Evolutionary conservation across 768 basidiomycete genomes (phyloP).

Genomic region (Boletus pseudopeckii): DNA sequence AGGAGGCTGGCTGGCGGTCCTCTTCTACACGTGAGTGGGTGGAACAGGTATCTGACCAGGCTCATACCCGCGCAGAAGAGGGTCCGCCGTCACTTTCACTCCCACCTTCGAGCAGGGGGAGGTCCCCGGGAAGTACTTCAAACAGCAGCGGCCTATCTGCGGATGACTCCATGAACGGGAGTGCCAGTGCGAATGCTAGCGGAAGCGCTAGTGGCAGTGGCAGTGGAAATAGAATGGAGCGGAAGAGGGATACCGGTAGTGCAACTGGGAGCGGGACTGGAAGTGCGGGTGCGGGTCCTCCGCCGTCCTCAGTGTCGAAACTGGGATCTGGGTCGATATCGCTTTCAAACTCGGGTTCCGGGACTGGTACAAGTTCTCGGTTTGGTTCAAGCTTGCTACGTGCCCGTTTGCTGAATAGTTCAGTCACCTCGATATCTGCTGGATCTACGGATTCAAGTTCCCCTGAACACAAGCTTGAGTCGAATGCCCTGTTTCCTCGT

Average conservation of each 20-base stretch:
- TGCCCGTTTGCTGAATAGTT: slow-evolving; percentile 25
- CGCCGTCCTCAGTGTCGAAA: slow-evolving; percentile 18
- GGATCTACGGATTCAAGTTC: slow-evolving; percentile 19
- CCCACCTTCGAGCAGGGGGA: slow-evolving; percentile 13
- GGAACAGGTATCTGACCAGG: slow-evolving; percentile 38
- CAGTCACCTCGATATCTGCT: slow-evolving; percentile 30
- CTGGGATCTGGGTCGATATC: slow-evolving; percentile 23
- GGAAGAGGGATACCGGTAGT: slow-evolving; percentile 12
- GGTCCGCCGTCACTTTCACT: slow-evolving; percentile 3
- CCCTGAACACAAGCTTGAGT: slow-evolving; percentile 3
- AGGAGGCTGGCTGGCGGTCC: slow-evolving; percentile 20
- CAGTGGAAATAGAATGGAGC: slow-evolving; percentile 1
- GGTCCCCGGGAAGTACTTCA: slow-evolving; percentile 25
- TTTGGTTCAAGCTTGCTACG: slow-evolving; percentile 24
- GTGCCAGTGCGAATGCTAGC: slow-evolving; percentile 3
- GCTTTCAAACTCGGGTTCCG: slow-evolving; percentile 22
- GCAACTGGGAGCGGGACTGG: slow-evolving; percentile 12
- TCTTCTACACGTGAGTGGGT: slow-evolving; percentile 46
- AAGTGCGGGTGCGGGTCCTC: slow-evolving; percentile 4
- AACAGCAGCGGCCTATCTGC: slow-evolving; percentile 25
- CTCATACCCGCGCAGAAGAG: slow-evolving; percentile 10
- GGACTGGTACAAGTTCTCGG: slow-evolving; percentile 22
- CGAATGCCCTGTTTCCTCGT: slow-evolving; percentile 1
- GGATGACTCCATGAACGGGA: slow-evolving; percentile 23
- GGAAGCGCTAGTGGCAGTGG: slow-evolving; percentile 16